phyloP scores from a whole-genome alignment of 768 basidiomycete genomes.

The Obba rivulosa region DNA sequence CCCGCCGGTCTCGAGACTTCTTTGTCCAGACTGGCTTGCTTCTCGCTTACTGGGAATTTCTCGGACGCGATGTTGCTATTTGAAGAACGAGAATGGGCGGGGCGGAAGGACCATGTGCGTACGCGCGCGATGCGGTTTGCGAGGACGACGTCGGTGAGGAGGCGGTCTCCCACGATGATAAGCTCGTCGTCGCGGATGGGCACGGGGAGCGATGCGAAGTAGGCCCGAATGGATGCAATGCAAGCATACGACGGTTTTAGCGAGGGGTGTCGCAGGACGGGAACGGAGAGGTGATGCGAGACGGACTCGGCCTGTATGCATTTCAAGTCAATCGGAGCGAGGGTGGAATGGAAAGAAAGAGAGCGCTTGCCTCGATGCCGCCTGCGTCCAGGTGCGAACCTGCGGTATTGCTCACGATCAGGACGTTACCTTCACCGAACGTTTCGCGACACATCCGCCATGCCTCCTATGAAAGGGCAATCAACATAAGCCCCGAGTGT shows the following conservation, averaged over 20 bases:
- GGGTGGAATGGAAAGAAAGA: not conserved
- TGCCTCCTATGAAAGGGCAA: slow-evolving; percentile 44
- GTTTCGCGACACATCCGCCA: slow-evolving; percentile 69
- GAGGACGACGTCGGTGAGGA: slow-evolving; percentile 89
- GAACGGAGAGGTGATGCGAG: slow-evolving; percentile 65
- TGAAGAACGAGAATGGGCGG: not conserved
- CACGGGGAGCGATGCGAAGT: slow-evolving; percentile 61
- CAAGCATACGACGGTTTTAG: slow-evolving; percentile 83
- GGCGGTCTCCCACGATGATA: slow-evolving; percentile 84
- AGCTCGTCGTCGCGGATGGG: slow-evolving; percentile 61
- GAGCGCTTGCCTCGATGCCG: slow-evolving; percentile 60
- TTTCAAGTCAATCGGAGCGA: not conserved
- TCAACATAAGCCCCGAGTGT: not conserved
- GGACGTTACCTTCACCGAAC: slow-evolving; percentile 74
- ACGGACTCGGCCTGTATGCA: slow-evolving; percentile 79
- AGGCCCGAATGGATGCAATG: slow-evolving; percentile 59
- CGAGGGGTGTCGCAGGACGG: slow-evolving; percentile 72
- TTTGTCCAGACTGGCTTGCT: not conserved
- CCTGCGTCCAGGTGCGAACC: slow-evolving; percentile 76
- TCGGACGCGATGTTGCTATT: slow-evolving; percentile 18
- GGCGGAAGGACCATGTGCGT: not conserved
- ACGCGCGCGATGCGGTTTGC: slow-evolving; percentile 61
- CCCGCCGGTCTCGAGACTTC: slow-evolving; percentile 24
- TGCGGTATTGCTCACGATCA: slow-evolving; percentile 94
- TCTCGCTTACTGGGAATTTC: slow-evolving; percentile 4